These are phyloP conservation scores for Blumeria graminis DNA, from an alignment of 2,329 filamentous ascomycete genomes.

Conservation along the genomic window DNA sequence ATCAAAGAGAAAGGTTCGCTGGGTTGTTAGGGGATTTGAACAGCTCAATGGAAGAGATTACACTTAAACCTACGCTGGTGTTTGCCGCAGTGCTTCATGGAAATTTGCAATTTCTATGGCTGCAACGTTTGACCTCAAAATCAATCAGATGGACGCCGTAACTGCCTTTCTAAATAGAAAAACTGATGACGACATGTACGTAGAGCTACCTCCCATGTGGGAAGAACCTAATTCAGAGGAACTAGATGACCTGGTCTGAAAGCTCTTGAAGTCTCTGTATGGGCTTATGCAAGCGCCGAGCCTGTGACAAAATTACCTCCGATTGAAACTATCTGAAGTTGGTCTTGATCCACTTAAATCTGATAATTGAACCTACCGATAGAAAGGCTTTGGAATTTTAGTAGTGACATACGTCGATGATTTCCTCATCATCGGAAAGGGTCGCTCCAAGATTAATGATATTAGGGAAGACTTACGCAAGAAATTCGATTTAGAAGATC, in stretches of 20 bases:
- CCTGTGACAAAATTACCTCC: not conserved
- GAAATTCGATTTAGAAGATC: not conserved
- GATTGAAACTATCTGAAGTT: not conserved
- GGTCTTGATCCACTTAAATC: not conserved
- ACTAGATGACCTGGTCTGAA: not conserved
- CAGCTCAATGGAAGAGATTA: not conserved
- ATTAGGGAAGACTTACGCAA: not conserved
- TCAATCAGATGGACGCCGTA: not conserved
- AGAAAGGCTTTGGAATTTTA: not conserved
- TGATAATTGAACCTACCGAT: not conserved
- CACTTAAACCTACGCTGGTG: not conserved
- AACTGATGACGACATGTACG: not conserved
- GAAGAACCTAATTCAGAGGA: not conserved
- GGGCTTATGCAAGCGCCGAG: not conserved
- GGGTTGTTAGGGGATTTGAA: conserved; percentile 1
- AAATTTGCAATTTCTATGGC: not conserved
- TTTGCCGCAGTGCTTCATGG: not conserved
- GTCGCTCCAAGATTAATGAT: not conserved
- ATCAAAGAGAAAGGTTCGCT: not conserved
- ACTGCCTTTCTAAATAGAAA: conserved; percentile 1
- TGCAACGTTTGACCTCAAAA: not conserved
- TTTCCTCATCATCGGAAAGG: not conserved
- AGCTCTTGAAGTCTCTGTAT: conserved; percentile 1
- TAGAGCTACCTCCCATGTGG: not conserved
- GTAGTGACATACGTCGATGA: not conserved